Evolutionary conservation across 441 rosid genomes (phyloP), one percentile per base, ranked within the genome.

Genomic region (Eruca vesicaria): DNA sequence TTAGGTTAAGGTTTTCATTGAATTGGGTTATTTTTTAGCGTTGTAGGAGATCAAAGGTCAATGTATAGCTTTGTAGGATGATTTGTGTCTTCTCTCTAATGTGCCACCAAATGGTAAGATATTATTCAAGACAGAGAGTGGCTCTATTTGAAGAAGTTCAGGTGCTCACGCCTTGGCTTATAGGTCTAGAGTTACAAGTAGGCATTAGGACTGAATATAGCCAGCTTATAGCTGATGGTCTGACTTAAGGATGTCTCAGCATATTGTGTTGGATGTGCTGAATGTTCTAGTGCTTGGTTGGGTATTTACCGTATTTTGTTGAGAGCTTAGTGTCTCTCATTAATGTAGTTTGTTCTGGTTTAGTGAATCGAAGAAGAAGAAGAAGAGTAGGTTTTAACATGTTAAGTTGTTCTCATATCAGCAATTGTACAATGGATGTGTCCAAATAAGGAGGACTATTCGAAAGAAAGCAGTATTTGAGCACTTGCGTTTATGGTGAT

Each of bases 1-100:
- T 48, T 60, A 18, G 58, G 59, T 28, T 58, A 5, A 10, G 16
- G 56, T 8, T 15, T 52, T 75, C 15, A 20, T 20, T 69, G 43
- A 9, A 16, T 23, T 66, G 63, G 26, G 72, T 57, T 0, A n/a
- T n/a, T 16, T 38, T 21, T 69, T 63, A 55, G 70, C 19, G 38
- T 76, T 70, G 48, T 52, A 35, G 26, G 73, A 50, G 74, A 20
- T 66, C 3, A 7, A 43, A 58, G 52, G 50, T 11, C 19, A 6
- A 3, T 33, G 20, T 3, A 16, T 18, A n/a, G 26, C 4, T 50
- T 67, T 60, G 1, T 32, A 36, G 53, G 53, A 45, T 48, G 19
- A 2, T 10, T 36, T 36, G 7, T 18, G 3, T 41, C 4, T 5
- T 52, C 41, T 50, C 14, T 45, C 41, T 59, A 10, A n/a, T n/a